Base-by-base conservation (phyloP, 352 stramenopile species). In the Phytophthora capsici region DNA sequence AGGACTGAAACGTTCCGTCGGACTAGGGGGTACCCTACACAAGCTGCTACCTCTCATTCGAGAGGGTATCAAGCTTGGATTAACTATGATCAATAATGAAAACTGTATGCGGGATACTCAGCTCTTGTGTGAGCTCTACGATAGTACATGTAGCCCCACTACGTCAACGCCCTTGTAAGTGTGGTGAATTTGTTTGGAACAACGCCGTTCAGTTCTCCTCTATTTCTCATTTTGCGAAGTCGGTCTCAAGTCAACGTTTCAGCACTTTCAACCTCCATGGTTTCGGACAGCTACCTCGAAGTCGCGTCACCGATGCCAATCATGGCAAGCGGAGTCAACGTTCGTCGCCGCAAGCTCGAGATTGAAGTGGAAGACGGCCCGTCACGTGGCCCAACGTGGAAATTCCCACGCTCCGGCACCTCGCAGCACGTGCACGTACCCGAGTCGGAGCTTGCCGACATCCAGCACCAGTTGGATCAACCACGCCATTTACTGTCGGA, bases 401-500 rank as follows among this genome's bases (percentile, higher is more conserved):
- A 71, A 54, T 81, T 69, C 48, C 73, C 73, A 5, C 65, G 56
- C 17, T 56, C 58, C 12, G 73, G 73, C 30, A 73, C 58, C 34
- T 53, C 52, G 5, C 73, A 78, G 17, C 58, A 77, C 22, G 53
- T 80, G 25, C 43, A 57, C 8, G 53, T 75, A 4, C 61, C 72
- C 6, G 58, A 66, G 13, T 32, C 65, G 12, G 65, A 82, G 12
- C 57, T 86, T 20, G 57, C 53, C 1, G 63, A 56, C 19, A 73
- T 82, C 28, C 63, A 71, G 16, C 10, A 66, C 9, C 17, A 73
- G 30, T 54, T 80, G 20, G 38, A 76, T 4, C 44, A 49, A 14
- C 63, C 55, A 9, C 55, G 57, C 14, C 47, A 71, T 16, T 48
- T 69, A 54, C 55, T 96, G 25, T 63, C 73, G 12, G 72, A 96